Evolutionary conservation across 2,329 filamentous ascomycete species (phyloP), one percentile per base, ranked within the genome.

Genomic region (Aspergillus japonicus): DNA sequence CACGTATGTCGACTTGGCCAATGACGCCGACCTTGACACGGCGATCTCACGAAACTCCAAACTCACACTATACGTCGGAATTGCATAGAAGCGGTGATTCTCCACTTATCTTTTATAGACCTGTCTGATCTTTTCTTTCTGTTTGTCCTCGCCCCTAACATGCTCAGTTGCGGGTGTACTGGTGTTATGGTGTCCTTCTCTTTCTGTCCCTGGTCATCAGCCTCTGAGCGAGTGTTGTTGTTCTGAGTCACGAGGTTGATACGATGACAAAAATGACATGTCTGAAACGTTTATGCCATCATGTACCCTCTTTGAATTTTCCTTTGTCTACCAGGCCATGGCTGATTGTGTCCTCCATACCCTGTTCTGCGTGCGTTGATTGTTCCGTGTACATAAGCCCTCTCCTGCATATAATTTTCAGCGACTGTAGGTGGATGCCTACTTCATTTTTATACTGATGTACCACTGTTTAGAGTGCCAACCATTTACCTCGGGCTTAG

Each of bases 11-110:
- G 87, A 86, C 42, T 81, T 98, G 64, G 81, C 90, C 71, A 92
- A 86, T 75, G 88, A 97, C 72, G 84, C 89, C 63, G 92, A 97
- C 73, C 79, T 98, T 55, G 88, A 92, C 64, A 83, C 85, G 65
- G 94, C 94, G 3, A 80, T 97, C 64, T 85, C 90, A 68, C 82
- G 92, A 68, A 96, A 96, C 76, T 89, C 92, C 66, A 97, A 97
- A 79, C 81, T 98, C 64, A 87, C 93, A 56, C 80, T 97, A 26
- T 90, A 87, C 66, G 88, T 90, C 65, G 72, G 70, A 48, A 67
- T 77, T 59, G 60, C 66, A 67, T 67, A 67, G 64, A 67, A 60
- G 39, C 31, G 57, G 26, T 61, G 44, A 24, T 53, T 14, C 23
- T 33, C 53, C 11, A 44, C 42, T 55, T 29, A 47, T 33, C 47